Evolutionary conservation across 768 basidiomycete species (phyloP).

Genomic region (Amyloporia xantha): DNA sequence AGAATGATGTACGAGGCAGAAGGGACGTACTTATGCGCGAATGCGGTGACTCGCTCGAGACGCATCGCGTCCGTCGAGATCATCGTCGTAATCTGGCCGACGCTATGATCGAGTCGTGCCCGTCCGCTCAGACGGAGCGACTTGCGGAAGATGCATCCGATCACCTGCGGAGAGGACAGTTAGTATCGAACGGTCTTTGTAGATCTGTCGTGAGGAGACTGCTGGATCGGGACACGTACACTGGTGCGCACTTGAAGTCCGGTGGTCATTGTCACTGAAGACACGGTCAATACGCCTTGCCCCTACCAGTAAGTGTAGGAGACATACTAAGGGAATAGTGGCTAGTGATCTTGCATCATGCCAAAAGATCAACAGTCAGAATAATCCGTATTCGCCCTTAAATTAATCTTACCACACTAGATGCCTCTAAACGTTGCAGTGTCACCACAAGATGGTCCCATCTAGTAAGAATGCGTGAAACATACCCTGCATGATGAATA

Average conservation of each 20-base stretch:
- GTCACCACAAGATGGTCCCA: too few relatives aligned
- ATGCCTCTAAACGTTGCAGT: constrained; percentile 31
- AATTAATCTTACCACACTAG: constrained; percentile 21
- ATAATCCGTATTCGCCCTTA: background rate
- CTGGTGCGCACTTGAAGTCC: constrained; percentile 43
- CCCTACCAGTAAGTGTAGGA: too few relatives aligned
- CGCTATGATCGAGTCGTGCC: constrained; percentile 49
- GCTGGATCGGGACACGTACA: constrained; percentile 32
- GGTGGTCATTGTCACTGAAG: constrained; percentile 37
- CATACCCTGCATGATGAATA: constrained; percentile 56
- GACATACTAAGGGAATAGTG: constrained; percentile 36
- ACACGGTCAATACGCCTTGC: background rate
- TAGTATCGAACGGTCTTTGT: background rate
- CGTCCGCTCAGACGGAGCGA: constrained; percentile 59
- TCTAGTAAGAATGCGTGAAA: too few relatives aligned
- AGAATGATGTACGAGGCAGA: background rate
- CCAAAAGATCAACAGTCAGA: background rate
- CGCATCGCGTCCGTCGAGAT: constrained; percentile 58
- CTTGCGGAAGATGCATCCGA: constrained; percentile 54
- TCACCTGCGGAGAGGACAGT: constrained; percentile 20
- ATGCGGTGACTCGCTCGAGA: constrained; percentile 42
- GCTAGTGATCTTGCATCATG: constrained; percentile 33
- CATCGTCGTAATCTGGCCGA: constrained; percentile 65
- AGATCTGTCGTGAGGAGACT: background rate
- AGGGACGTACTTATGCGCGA: constrained; percentile 24